A percentile compares a stretch with the other conserved stretches of the same genome.
These are phyloP conservation scores for Polygonum aviculare DNA, from an alignment of 148 eudicot species.

Conservation along the genomic window DNA sequence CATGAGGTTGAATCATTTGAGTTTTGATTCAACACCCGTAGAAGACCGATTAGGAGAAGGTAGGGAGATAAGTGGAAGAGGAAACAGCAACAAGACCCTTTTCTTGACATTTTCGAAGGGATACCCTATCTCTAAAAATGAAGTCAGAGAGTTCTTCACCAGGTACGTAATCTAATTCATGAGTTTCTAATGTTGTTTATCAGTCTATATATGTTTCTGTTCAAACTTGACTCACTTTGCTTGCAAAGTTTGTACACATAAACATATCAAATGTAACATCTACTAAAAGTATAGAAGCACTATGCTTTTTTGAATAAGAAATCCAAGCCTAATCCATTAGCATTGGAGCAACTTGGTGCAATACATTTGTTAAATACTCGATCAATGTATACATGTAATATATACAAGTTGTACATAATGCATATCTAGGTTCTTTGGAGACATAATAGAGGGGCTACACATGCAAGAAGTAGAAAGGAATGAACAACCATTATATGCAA, in stretches of 20 bases:
- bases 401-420: background rate
- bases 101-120: conserved; percentile 51
- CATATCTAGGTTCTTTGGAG: conserved; percentile 16
- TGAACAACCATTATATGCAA: conserved; percentile 38
- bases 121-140: conserved; percentile 30
- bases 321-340: too few relatives aligned
- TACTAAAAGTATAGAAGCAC: too few relatives aligned
- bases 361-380: too few relatives aligned
- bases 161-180: background rate
- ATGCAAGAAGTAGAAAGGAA: conserved; percentile 32
- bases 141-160: conserved; percentile 29
- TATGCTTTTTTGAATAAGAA: background rate
- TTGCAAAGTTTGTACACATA: too few relatives aligned
- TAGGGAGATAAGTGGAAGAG: background rate
- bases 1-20: background rate
- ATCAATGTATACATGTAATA: too few relatives aligned
- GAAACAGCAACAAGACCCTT: conserved; percentile 26
- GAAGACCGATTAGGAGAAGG: background rate
- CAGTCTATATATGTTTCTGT: too few relatives aligned
- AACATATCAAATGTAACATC: too few relatives aligned
- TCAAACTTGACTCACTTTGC: too few relatives aligned
- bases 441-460: conserved; percentile 33
- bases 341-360: too few relatives aligned
- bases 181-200: too few relatives aligned
- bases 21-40: background rate